Percentiles rank a stretch among this genome's conserved stretches.
Evolutionary conservation across 192 early-diverging fungal genomes (phyloP).

Genomic region (Coemansia sp.): DNA sequence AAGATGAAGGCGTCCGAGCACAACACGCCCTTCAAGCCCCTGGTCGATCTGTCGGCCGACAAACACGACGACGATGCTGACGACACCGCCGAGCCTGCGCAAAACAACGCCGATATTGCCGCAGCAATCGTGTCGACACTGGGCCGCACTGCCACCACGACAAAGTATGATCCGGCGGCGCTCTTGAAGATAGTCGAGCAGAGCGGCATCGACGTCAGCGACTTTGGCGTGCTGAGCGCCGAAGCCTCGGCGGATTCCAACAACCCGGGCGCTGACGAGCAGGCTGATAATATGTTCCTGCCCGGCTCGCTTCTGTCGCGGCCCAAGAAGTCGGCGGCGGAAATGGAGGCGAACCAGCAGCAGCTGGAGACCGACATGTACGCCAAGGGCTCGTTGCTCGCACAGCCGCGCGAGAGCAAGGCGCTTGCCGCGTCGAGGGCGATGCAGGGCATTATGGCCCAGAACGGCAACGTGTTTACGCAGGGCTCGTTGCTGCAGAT

Average conservation of each 20-base stretch:
- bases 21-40: constrained; percentile 23
- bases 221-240: constrained; percentile 24
- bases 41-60: constrained; percentile 33
- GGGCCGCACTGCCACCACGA: constrained; percentile 25
- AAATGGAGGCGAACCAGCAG: constrained; percentile 16
- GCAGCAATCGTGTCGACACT: constrained; percentile 28
- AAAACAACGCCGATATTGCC: constrained; percentile 23
- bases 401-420: constrained; percentile 50
- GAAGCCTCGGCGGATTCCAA: background rate
- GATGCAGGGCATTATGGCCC: constrained; percentile 45
- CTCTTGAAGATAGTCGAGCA: constrained; percentile 31
- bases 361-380: constrained; percentile 28
- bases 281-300: constrained; percentile 21
- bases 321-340: constrained; percentile 25
- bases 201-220: constrained; percentile 40
- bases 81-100: background rate
- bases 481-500: constrained; percentile 45
- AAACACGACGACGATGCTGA: constrained; percentile 12
- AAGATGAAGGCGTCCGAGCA: constrained; percentile 12
- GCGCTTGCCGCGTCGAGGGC: constrained; percentile 49
- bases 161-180: constrained; percentile 33
- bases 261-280: constrained; percentile 9
- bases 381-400: constrained; percentile 46
- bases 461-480: constrained; percentile 47
- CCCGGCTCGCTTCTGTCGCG: constrained; percentile 48